phyloP scores from a whole-genome alignment of 805 yeast genomes.

The Millerago galiae region DNA sequence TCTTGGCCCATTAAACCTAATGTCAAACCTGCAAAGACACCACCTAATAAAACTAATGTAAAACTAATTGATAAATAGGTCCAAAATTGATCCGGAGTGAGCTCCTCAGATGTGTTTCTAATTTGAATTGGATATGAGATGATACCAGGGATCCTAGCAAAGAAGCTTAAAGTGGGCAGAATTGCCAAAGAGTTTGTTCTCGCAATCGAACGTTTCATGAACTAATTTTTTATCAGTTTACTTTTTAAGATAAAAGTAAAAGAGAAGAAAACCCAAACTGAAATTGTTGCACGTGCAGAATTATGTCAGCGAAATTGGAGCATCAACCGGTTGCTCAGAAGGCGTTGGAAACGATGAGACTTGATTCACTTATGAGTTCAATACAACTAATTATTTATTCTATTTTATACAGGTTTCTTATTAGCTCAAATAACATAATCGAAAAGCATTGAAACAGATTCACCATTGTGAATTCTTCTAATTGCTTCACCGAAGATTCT shows the following conservation, averaged over 20 bases:
- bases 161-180: constrained; percentile 5
- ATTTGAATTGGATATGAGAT: constrained; percentile 1
- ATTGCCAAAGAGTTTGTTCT: too few species aligned
- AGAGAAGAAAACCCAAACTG: too few species aligned
- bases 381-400: too few species aligned
- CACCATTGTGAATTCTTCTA: constrained; percentile 95
- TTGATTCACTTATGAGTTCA: too few species aligned
- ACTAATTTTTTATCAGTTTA: too few species aligned
- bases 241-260: too few species aligned
- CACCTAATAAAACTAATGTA: constrained; percentile 66
- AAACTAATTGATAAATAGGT: constrained; percentile 40
- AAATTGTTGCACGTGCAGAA: too few species aligned
- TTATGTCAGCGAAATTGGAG: too few species aligned
- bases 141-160: constrained; percentile 2
- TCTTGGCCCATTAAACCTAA: constrained; percentile 97
- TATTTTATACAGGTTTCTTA: too few species aligned
- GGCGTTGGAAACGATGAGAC: too few species aligned
- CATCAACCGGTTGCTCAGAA: too few species aligned
- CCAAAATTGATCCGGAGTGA: constrained; percentile 21
- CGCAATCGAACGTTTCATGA: too few species aligned
- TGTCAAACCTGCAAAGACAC: constrained; percentile 92
- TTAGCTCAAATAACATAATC: constrained; percentile 47
- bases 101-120: constrained; percentile 2
- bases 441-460: constrained; percentile 87
- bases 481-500: constrained; percentile 90